Base-by-base conservation (phyloP, 169 alveolate species). In the Neospora caninum region DNA sequence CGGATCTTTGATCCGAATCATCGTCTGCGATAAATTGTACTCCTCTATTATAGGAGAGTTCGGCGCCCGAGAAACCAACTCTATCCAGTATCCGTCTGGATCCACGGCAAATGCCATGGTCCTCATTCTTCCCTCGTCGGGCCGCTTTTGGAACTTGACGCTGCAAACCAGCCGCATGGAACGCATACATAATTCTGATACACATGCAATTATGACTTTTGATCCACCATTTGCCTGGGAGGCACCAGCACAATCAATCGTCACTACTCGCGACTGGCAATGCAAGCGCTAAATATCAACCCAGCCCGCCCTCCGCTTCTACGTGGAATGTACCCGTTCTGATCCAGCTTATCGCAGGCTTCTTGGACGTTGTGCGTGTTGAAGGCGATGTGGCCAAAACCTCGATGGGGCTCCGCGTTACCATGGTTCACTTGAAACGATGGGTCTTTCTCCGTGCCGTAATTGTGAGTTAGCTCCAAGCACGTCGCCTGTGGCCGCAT, bases 371-470 rank as follows among this genome's bases (percentile, higher is more conserved):
- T 94, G 10, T 93, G 91, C 58, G 96, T 93, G 58, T 96, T 95
- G 88, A 97, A 97, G 70, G 97, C 97, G 49, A 97, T 95, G 78
- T 97, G 97, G 36, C 98, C 98, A 92, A 97, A 97, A 36, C 98
- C 98, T 58, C 97, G 95, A 78, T 95, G 92, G 88, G 96, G 96
- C 87, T 96, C 97, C 78, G 82, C 95, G 73, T 97, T 97, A 36
- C 98, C 98, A 67, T 95, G 95, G 93, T 96, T 95, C 80, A 96
- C 93, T 89, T 88, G 94, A 82, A 92, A 92, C 36, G 92, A 80
- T 41, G 64, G 94, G 83, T 93, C 95, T 54, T 95, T 95, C 78
- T 95, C 96, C 41, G 96, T 92, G 45, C 96, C 96, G 80, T 95
- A 96, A 93, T 96, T 97, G 94, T 97, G 96, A 36, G 97, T 96